Evolutionary conservation across 306 rosid species (phyloP).

Genomic region (Castanea sativa): DNA sequence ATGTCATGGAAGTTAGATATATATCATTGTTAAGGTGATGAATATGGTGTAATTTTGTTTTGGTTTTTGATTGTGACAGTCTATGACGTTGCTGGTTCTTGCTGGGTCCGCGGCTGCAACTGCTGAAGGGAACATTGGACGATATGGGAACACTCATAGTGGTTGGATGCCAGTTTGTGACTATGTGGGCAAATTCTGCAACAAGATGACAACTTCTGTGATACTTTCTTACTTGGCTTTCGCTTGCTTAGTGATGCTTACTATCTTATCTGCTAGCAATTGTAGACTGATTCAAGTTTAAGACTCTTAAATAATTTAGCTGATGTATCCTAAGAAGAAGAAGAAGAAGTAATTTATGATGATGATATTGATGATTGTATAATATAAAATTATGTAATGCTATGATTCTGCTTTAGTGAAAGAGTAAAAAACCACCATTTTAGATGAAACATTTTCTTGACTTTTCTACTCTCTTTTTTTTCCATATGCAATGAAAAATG

Average conservation of each 20-base stretch:
- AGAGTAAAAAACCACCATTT: background rate
- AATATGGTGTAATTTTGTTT: background rate
- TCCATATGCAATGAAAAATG: too few relatives aligned
- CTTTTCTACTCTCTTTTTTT: background rate
- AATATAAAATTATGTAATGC: too few relatives aligned
- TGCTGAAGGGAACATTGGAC: slow-evolving; percentile 50
- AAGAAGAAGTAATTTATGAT: background rate
- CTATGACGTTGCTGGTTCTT: slow-evolving; percentile 30
- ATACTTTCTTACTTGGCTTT: slow-evolving; percentile 45
- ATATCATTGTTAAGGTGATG: too few relatives aligned
- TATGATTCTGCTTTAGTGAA: background rate
- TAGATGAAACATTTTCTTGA: background rate
- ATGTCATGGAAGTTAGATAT: too few relatives aligned
- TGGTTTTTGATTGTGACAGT: slow-evolving; percentile 16
- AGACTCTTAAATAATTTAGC: background rate
- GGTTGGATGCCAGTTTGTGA: slow-evolving; percentile 58
- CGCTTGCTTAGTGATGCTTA: slow-evolving; percentile 33
- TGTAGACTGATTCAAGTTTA: slow-evolving; percentile 27
- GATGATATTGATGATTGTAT: background rate
- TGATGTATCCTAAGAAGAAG: background rate
- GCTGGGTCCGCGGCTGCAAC: slow-evolving; percentile 51
- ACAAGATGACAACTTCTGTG: slow-evolving; percentile 26
- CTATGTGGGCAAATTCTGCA: slow-evolving; percentile 36
- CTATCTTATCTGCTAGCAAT: slow-evolving; percentile 36
- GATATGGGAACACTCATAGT: slow-evolving; percentile 43